Evolutionary conservation across 78 protist species (phyloP), one percentile per base, ranked within the genome.

Genomic region (Isochrysis galbana): DNA sequence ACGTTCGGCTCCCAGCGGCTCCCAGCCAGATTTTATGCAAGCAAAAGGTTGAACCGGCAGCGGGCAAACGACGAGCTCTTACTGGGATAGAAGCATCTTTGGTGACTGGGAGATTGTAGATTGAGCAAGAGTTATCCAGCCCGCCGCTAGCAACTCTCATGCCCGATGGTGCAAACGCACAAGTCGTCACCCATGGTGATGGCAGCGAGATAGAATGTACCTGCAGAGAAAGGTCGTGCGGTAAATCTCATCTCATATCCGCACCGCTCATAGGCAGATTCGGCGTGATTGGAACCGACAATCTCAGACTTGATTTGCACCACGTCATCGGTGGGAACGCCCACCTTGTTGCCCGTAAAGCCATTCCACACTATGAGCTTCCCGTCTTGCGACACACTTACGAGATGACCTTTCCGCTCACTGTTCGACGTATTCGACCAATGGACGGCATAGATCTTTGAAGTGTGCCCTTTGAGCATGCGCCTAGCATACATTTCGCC

Each of bases 361-460:
- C 98, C 98, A 51, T 98, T 96, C 99, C 99, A 98, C 41, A 98
- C 97, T 36, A 98, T 84, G 46, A 98, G 96, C 94, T 97, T 97
- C 69, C 99, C 99, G 61, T 98, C 99, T 89, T 98, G 99, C 4
- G 98, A 95, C 29, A 99, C 99, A n/a, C 95, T 83, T 38, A 98
- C 98, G 32, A 98, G 89, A 89, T 96, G 96, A 67, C 86, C 70
- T 2, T 26, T 14, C 26, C 78, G 84, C 92, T 97, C 98, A 3
- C 41, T 21, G 17, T 4, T 23, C 5, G 5, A 10, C 80, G 42
- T 5, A n/a, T 80, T 72, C 39, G 97, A 89, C 99, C 99, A 98
- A 80, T 95, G 97, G 97, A 98, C 89, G 36, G 99, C 96, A 90
- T 97, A 97, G 84, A 98, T 97, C 93, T 98, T 98, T 41, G 97